Evolutionary conservation across 2,329 filamentous ascomycete genomes (phyloP).

Genomic region (Gaeumannomyces tritici): DNA sequence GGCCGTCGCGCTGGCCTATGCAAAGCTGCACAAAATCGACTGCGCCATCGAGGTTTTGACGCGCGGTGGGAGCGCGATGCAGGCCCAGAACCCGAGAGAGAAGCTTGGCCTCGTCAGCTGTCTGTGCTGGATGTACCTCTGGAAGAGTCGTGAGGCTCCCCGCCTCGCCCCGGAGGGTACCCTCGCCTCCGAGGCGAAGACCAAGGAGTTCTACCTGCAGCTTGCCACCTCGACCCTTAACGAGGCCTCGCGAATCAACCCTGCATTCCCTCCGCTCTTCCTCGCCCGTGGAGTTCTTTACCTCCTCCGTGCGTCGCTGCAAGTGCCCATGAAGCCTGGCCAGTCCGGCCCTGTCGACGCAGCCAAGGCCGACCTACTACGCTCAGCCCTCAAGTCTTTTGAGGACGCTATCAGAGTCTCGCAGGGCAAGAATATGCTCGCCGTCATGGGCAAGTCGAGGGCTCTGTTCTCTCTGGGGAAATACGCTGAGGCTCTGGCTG

Average conservation of each 20-base stretch:
- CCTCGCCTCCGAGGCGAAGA: slow-evolving; percentile 63
- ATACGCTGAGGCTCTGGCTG: slow-evolving; percentile 71
- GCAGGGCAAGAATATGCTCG: slow-evolving; percentile 81
- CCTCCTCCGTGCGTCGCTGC: slow-evolving; percentile 77
- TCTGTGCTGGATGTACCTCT: slow-evolving; percentile 83
- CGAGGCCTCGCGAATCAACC: slow-evolving; percentile 89
- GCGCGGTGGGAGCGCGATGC: slow-evolving; percentile 63
- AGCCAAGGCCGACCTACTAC: slow-evolving; percentile 69
- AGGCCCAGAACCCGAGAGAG: slow-evolving; percentile 66
- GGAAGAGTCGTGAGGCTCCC: slow-evolving; percentile 76
- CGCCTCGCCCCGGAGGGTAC: slow-evolving; percentile 52
- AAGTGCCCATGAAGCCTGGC: slow-evolving; percentile 60
- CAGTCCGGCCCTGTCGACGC: slow-evolving; percentile 55
- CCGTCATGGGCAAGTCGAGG: slow-evolving; percentile 79
- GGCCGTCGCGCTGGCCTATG: slow-evolving; percentile 92
- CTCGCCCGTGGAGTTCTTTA: slow-evolving; percentile 84
- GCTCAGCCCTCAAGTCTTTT: slow-evolving; percentile 83
- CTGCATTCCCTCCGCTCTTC: slow-evolving; percentile 82
- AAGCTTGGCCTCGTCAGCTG: slow-evolving; percentile 76
- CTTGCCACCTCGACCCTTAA: slow-evolving; percentile 86
- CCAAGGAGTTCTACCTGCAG: slow-evolving; percentile 88
- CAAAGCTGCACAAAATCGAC: slow-evolving; percentile 89
- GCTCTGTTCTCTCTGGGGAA: slow-evolving; percentile 80
- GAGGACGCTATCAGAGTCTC: slow-evolving; percentile 87
- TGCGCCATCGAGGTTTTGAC: slow-evolving; percentile 67